These are phyloP conservation scores for Conticribra weissflogii DNA, from an alignment of 108 stramenopile species.

Conservation along the genomic window DNA sequence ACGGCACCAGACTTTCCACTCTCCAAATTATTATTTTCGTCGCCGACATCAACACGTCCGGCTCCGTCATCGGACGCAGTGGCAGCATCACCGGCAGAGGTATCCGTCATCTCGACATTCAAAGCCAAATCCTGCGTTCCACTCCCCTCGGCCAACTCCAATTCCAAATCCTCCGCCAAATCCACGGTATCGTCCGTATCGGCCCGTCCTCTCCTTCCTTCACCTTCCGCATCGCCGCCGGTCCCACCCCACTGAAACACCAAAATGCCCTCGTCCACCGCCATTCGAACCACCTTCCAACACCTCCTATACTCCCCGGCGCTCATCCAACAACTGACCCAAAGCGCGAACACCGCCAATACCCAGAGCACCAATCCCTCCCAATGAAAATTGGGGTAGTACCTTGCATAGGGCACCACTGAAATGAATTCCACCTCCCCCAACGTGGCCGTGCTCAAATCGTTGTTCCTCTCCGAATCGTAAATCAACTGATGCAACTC, in stretches of 20 bases:
- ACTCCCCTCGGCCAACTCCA: conserved; percentile 5
- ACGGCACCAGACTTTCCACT: no score
- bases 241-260: conserved; percentile 21
- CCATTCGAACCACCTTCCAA: conserved; percentile 33
- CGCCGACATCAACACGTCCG: no score
- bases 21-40: no score
- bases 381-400: conserved; percentile 61
- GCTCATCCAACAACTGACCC: conserved; percentile 59
- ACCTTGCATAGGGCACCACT: conserved; percentile 47
- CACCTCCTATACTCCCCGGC: conserved; percentile 66
- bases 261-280: conserved; percentile 38
- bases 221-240: background rate
- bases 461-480: conserved; percentile 8
- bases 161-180: conserved; percentile 32
- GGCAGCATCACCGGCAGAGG: background rate
- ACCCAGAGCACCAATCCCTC: conserved; percentile 68
- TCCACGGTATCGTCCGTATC: conserved; percentile 48
- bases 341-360: conserved; percentile 68
- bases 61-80: no score
- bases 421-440: conserved; percentile 17
- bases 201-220: conserved; percentile 22
- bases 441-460: background rate
- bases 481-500: conserved; percentile 25
- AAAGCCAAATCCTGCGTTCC: conserved; percentile 13
- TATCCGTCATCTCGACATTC: conserved; percentile 19